These are phyloP conservation scores for Hypericum perforatum DNA, from an alignment of 345 rosid genomes.

Conservation along the genomic window DNA sequence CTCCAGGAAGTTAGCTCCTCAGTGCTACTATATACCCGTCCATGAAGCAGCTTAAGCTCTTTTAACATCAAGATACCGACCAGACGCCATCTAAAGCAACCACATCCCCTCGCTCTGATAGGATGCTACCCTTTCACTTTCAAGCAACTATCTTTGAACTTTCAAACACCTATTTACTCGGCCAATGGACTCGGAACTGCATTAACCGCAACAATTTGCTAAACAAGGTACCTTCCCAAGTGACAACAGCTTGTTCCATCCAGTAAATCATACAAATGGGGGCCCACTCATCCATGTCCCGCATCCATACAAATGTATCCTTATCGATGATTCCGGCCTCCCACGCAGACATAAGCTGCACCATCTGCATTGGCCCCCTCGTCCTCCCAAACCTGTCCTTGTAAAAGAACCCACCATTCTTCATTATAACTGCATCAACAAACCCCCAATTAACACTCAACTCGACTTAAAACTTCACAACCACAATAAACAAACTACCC, in stretches of 20 bases:
- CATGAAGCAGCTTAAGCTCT: too few relatives aligned
- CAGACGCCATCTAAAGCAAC: too few relatives aligned
- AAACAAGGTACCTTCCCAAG: conserved; percentile 68
- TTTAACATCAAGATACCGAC: too few relatives aligned
- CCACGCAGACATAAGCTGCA: conserved; percentile 84
- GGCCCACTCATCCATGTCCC: conserved; percentile 94
- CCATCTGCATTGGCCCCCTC: conserved; percentile 80
- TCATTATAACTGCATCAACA: conserved; percentile 58
- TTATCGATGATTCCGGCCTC: conserved; percentile 83
- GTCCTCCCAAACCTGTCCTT: conserved; percentile 91
- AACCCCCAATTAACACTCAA: not conserved
- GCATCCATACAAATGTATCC: conserved; percentile 85
- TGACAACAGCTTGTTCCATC: conserved; percentile 81
- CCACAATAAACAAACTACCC: too few relatives aligned
- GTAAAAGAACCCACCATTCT: conserved; percentile 69
- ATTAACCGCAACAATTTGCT: too few relatives aligned
- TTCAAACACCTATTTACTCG: too few relatives aligned
- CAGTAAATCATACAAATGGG: conserved; percentile 94
- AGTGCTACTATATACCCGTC: too few relatives aligned
- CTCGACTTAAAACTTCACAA: not conserved
- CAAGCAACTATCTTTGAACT: too few relatives aligned
- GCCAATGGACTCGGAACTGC: too few relatives aligned
- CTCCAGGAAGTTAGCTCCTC: too few relatives aligned
- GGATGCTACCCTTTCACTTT: too few relatives aligned
- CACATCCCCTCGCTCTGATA: too few relatives aligned